Evolutionary conservation across 805 yeast genomes (phyloP), one percentile per base, ranked within the genome.

Genomic region (Ogataea philodendri): DNA sequence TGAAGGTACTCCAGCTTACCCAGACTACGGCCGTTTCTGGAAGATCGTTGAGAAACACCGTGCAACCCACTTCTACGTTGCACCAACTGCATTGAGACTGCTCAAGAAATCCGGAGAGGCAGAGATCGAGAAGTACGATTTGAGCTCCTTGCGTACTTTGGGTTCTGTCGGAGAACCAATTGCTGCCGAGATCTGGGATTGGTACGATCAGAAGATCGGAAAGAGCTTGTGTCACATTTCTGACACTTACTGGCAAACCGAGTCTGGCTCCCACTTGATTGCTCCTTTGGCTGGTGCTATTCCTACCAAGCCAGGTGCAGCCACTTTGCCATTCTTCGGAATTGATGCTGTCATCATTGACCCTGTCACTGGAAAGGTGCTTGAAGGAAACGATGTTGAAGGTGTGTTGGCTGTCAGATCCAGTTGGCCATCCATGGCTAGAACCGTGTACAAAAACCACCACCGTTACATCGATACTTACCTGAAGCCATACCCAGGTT

Each of bases 151-250:
- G 55, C 82, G 97, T 63, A 87, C 88, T 14, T 72, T 90, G 48
- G 98, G 98, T 41, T 86, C 97, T 11, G 98, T 90, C 32, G 98
- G 98, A 62, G 98, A 93, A 70, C 97, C 98, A 50, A 90, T 90
- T 62, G 94, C 97, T 30, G 87, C 95, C 41, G 98, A 93, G 62
- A 80, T 93, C 50, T 93, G 97, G 97, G 94, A 87, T 62, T 93
- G 98, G 98, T 93, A 93, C 67, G 78, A 84, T 61, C 90, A 85
- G 53, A 76, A 84, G 61, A 81, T 93, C 54, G 98, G 98, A 57
- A 83, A 88, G 54, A 78, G 79, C 42, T 74, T 85, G 59, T 85
- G 95, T 57, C 95, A 88, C 55, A 81, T 90, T 51, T 81, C 86
- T 54, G 98, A 93, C 67, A 93, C 98, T 29, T 88, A 88, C 76